phyloP scores from a whole-genome alignment of 78 protist species.

The Dictyostelium citrinum region DNA sequence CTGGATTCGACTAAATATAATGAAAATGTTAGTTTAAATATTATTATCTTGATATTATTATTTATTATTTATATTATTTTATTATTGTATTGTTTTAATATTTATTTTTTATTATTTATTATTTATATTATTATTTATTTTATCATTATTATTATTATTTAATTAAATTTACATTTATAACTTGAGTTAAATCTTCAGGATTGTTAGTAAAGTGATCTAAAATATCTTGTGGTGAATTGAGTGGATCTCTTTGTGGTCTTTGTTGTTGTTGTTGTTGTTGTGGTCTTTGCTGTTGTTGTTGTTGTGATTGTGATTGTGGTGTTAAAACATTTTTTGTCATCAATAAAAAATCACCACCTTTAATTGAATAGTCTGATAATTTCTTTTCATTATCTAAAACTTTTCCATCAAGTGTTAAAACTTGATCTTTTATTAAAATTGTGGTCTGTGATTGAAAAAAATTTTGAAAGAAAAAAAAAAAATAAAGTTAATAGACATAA shows the following conservation, averaged over 20 bases:
- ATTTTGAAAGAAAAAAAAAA: neutral
- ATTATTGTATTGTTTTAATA: too few species aligned
- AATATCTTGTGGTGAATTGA: neutral
- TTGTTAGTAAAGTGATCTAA: constrained; percentile 29
- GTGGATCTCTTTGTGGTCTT: neutral
- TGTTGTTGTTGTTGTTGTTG: neutral
- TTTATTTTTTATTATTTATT: too few species aligned
- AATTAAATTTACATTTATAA: constrained; percentile 3
- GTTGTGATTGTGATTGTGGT: constrained; percentile 27
- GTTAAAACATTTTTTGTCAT: constrained; percentile 9
- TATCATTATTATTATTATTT: too few species aligned
- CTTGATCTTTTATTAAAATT: constrained; percentile 30
- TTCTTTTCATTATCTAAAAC: constrained; percentile 6
- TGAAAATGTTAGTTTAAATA: too few species aligned
- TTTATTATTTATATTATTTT: too few species aligned
- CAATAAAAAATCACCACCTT: constrained; percentile 47
- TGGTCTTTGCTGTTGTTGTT: neutral
- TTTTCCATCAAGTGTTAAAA: constrained; percentile 43
- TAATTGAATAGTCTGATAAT: constrained; percentile 23
- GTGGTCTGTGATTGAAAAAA: constrained; percentile 8
- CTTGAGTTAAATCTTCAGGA: constrained; percentile 9
- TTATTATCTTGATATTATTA: too few species aligned
- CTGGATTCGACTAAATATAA: constrained; percentile 49
- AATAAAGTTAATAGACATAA: neutral
- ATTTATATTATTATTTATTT: too few species aligned